These are phyloP conservation scores for Alternaria angustiovoidea DNA, from an alignment of 2,329 filamentous ascomycete species.

Conservation along the genomic window DNA sequence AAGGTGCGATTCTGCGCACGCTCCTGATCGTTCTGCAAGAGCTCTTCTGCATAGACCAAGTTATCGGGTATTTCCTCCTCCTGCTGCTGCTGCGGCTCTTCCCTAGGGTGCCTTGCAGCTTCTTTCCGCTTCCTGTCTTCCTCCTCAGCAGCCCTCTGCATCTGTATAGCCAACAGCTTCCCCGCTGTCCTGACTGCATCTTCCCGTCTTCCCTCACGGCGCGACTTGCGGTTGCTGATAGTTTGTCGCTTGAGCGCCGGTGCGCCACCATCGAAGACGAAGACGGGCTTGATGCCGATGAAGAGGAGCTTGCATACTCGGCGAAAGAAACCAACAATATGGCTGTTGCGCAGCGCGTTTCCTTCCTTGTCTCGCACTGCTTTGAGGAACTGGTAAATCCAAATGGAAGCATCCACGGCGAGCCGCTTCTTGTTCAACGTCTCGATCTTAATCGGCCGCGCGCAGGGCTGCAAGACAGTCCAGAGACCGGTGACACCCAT, in stretches of 20 bases:
- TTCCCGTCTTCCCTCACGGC: conserved; percentile 87
- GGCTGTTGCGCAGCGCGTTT: conserved; percentile 93
- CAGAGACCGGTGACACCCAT: conserved; percentile 99
- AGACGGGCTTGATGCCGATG: conserved; percentile 95
- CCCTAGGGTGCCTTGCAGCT: conserved; percentile 48
- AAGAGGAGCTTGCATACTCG: conserved; percentile 97
- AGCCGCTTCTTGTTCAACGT: conserved; percentile 96
- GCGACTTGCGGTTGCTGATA: conserved; percentile 77
- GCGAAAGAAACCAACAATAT: conserved; percentile 97
- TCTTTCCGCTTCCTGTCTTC: conserved; percentile 73
- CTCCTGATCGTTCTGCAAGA: conserved; percentile 75
- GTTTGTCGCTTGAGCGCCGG: conserved; percentile 91
- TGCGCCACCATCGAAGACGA: conserved; percentile 97
- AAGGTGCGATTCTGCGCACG: conserved; percentile 78
- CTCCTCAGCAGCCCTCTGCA: conserved; percentile 89
- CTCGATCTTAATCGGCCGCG: conserved; percentile 93
- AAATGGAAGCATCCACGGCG: conserved; percentile 97
- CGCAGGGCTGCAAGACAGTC: conserved; percentile 94
- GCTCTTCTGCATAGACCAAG: conserved; percentile 89
- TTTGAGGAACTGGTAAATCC: conserved; percentile 99
- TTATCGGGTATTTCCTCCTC: conserved; percentile 78
- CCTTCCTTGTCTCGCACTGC: conserved; percentile 98
- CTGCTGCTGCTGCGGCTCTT: conserved; percentile 59
- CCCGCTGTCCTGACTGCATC: conserved; percentile 93
- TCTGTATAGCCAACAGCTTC: conserved; percentile 90